Conservation (phyloP, 2,329 filamentous ascomycete species). For the Penicillium verrucosum region DNA sequence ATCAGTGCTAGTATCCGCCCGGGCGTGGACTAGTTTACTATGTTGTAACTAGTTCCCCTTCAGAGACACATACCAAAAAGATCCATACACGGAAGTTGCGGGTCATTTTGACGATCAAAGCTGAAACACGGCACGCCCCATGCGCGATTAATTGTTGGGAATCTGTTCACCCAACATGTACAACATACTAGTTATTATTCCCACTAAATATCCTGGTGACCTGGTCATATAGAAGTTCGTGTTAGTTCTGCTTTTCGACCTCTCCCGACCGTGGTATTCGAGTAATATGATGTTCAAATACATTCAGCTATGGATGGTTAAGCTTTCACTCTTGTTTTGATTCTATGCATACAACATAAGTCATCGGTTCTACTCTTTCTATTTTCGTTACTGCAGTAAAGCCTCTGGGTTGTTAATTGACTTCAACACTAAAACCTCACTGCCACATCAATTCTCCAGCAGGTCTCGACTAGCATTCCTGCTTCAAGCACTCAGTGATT, state of each 20-base stretch:
- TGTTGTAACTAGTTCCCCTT: neutral
- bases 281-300: slow-evolving; percentile 9
- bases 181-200: too few species aligned
- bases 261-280: slow-evolving; percentile 4
- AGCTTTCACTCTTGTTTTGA: neutral
- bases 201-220: neutral
- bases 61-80: neutral
- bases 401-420: neutral
- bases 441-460: neutral
- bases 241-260: neutral
- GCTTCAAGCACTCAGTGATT: slow-evolving; percentile 18
- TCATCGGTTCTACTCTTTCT: neutral
- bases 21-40: neutral
- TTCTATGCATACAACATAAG: neutral
- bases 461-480: neutral
- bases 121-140: neutral
- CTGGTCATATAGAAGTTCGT: too few species aligned
- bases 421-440: neutral
- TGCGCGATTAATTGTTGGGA: neutral
- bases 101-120: neutral
- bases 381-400: neutral
- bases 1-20: neutral
- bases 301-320: neutral
- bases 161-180: too few species aligned
- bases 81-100: neutral